Evolutionary conservation across 176 grass and related monocot genomes (phyloP), one percentile per base, ranked within the genome.

Genomic region (Sorghum bicolor): DNA sequence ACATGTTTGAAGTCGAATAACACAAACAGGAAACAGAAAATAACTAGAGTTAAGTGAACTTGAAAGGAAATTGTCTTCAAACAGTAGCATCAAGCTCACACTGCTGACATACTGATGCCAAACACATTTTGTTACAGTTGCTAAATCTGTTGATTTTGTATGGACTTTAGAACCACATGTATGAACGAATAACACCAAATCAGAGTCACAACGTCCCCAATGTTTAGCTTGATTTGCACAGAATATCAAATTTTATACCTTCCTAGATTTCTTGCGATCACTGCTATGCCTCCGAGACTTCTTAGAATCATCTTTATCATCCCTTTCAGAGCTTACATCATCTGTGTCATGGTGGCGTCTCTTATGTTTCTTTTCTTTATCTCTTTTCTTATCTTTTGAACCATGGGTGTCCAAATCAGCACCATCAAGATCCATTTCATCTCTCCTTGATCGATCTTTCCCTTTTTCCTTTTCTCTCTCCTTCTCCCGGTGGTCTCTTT

Each of bases 331-430:
- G 84, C 86, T 84, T n/a, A 90, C 57, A 69, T 94, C 92, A 76
- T 89, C 87, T 33, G 82, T 48, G 24, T 87, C 92, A 85, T 94
- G 93, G 85, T 99, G 89, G 47, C 89, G 91, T 71, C 89, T 96
- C 79, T 94, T 90, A 74, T 99, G 93, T 80, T 99, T 99, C 88
- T 92, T 99, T 72, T 96, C 93, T 92, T 90, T 99, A 15, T 96
- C 96, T 61, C 88, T 88, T 74, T 90, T 95, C 75, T 89, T 93
- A 64, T 99, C 93, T 74, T 99, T 99, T 6, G 84, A 85, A 77
- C 70, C 77, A 85, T 90, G 80, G 38, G 44, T 80, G 57, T 98
- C 91, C 77, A 80, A 57, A 74, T 93, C 93, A 89, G 72, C 89
- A 84, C 38, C 78, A 70, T 98, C 91, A 80, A 77, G 80, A 39